phyloP scores from a whole-genome alignment of 495 filamentous ascomycete species.

The Beverwykella pulmonaria region DNA sequence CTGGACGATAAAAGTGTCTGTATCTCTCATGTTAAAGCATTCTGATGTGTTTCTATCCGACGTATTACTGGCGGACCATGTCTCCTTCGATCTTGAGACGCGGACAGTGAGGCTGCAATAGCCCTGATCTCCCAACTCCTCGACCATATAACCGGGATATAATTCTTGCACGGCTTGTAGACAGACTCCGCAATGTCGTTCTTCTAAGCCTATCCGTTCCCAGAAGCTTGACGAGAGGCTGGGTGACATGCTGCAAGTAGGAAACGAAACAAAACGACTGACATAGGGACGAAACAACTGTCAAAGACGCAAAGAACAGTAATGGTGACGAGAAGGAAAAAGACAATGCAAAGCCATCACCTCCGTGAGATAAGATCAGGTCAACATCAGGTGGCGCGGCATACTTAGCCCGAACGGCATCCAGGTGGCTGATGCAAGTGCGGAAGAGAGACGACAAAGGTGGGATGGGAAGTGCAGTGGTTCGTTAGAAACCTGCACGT shows the following conservation, averaged over 20 bases:
- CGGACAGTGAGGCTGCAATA: conserved; percentile 58
- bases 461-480: conserved; percentile 9
- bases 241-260: conserved; percentile 8
- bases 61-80: neutral
- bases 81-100: conserved; percentile 27
- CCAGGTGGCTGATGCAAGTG: conserved; percentile 1
- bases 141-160: conserved; percentile 1
- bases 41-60: neutral
- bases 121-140: conserved; percentile 47
- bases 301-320: neutral
- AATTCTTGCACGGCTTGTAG: neutral
- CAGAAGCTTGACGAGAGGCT: conserved; percentile 19
- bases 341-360: neutral
- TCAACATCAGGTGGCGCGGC: neutral
- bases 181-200: conserved; percentile 6
- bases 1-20: conserved; percentile 45
- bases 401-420: neutral
- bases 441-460: conserved; percentile 5
- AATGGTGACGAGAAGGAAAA: neutral
- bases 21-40: neutral
- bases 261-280: neutral
- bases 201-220: conserved; percentile 16
- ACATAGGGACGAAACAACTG: neutral
- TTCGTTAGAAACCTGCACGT: conserved; percentile 15
- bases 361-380: conserved; percentile 5